Conservation (phyloP, 2,329 filamentous ascomycete species). For the Epicoccum nigrum region DNA sequence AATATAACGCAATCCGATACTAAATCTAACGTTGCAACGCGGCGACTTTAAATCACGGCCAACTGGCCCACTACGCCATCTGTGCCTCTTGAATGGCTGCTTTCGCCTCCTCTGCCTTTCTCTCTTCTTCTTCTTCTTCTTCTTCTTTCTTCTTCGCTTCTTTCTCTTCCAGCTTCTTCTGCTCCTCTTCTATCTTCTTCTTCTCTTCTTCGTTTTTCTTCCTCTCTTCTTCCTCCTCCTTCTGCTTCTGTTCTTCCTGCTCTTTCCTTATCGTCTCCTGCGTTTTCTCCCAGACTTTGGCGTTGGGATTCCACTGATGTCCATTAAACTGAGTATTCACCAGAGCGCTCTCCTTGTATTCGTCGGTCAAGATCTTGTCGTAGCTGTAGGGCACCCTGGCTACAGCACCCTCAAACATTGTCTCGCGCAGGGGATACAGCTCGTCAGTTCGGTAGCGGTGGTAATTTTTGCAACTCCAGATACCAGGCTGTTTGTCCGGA, state of each 20-base stretch:
- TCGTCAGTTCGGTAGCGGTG: slow-evolving; percentile 75
- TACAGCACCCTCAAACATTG: slow-evolving; percentile 74
- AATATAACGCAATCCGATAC: background rate
- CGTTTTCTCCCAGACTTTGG: slow-evolving; percentile 65
- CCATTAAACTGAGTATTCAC: slow-evolving; percentile 65
- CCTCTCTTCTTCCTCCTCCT: slow-evolving; percentile 15
- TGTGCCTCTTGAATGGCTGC: slow-evolving; percentile 21
- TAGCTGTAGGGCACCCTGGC: slow-evolving; percentile 74
- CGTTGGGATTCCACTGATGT: slow-evolving; percentile 64
- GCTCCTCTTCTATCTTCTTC: slow-evolving; percentile 31
- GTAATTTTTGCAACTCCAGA: slow-evolving; percentile 81
- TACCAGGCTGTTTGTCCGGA: slow-evolving; percentile 62
- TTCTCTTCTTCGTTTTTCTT: slow-evolving; percentile 8
- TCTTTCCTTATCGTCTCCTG: slow-evolving; percentile 23
- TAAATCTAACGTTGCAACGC: background rate
- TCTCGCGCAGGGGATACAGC: slow-evolving; percentile 76
- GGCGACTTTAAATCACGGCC: slow-evolving; percentile 12
- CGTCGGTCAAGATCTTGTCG: slow-evolving; percentile 67
- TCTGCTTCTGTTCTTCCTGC: slow-evolving; percentile 20
- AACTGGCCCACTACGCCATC: slow-evolving; percentile 27
- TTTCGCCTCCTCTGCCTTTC: slow-evolving; percentile 7
- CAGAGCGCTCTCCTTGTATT: slow-evolving; percentile 69
- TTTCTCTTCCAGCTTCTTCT: slow-evolving; percentile 33
- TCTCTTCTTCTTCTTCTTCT: slow-evolving; percentile 17
- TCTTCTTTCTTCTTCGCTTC: slow-evolving; percentile 19